Base-by-base conservation (phyloP, 768 basidiomycete species). In the Termitomyces sp. region DNA sequence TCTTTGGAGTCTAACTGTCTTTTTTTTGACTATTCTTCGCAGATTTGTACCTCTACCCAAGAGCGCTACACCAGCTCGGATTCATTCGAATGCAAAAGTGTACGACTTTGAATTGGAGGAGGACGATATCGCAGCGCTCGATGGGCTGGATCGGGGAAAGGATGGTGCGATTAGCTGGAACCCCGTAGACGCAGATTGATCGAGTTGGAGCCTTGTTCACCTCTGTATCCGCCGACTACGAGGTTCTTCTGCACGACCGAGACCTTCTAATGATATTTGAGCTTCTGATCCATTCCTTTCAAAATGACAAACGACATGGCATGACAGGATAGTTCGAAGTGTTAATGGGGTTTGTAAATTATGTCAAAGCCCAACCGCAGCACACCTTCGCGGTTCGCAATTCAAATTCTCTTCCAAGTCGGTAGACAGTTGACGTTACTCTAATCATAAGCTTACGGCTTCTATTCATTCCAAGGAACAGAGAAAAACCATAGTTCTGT, bases 1-100 rank as follows among this genome's bases (percentile, higher is more conserved):
- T 57, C 55, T 30, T 5, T 49, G 15, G 8, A 49, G n/a, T 6
- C 33, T 31, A 8, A 31, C 41, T 24, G 27, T 59, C 16, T 16
- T 57, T 55, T 46, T 59, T 59, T 18, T n/a, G 42, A 33, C 50
- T n/a, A 45, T 31, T 7, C 18, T 42, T 16, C 22, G 27, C 59
- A 94, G 93, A 18, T 91, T 83, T 64, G 80, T 92, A 0, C 90
- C 91, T 0, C 81, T 98, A 9, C 91, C 93, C 2, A 95, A 95
- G 72, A 90, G 89, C 47, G 81, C 81, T 33, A 89, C 83, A 2
- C 80, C 86, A 0, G 73, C 72, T 16, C 84, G 93, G 33, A 91
- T 98, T 65, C 73, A 71, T 27, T 85, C 86, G 7, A 97, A 97
- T 63, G 73, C 84, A 1, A 70, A 89, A 27, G 68, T 96, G 0